phyloP scores from a whole-genome alignment of 1,139 yeast species.

The Debaryomyces sp. region DNA sequence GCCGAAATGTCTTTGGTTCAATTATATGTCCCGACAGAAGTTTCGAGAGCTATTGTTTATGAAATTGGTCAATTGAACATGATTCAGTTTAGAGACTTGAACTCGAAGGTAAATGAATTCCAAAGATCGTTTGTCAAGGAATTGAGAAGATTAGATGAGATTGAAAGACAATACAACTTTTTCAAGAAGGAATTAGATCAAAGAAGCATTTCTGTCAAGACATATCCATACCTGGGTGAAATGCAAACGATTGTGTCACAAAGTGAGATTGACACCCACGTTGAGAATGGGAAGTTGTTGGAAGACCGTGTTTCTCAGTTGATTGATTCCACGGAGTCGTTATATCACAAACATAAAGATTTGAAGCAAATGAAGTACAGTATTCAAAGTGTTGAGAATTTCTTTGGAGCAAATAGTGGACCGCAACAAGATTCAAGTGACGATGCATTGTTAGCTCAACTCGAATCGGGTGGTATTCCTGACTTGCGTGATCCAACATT shows the following conservation, averaged over 20 bases:
- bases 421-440: constrained; percentile 18
- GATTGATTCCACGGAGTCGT: constrained; percentile 37
- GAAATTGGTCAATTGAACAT: constrained; percentile 65
- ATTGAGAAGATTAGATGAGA: constrained; percentile 66
- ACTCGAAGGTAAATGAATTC: constrained; percentile 66
- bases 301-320: constrained; percentile 48
- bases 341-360: constrained; percentile 38
- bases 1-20: constrained; percentile 83
- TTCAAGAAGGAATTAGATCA: constrained; percentile 52
- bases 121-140: constrained; percentile 75
- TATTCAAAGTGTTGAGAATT: constrained; percentile 65
- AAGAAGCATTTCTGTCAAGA: constrained; percentile 46
- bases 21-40: constrained; percentile 72
- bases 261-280: constrained; percentile 75
- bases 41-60: constrained; percentile 65
- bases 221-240: constrained; percentile 49
- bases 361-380: constrained; percentile 41
- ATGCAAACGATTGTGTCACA: constrained; percentile 45
- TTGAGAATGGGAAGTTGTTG: constrained; percentile 60
- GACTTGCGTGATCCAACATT: constrained; percentile 39
- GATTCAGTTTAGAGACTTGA: constrained; percentile 71
- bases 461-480: constrained; percentile 29
- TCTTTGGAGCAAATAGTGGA: constrained; percentile 44
- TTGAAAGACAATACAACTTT: constrained; percentile 63
- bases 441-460: constrained; percentile 28